Conservation (phyloP, 257 asterid species). For the Orobanche coerulescens region DNA sequence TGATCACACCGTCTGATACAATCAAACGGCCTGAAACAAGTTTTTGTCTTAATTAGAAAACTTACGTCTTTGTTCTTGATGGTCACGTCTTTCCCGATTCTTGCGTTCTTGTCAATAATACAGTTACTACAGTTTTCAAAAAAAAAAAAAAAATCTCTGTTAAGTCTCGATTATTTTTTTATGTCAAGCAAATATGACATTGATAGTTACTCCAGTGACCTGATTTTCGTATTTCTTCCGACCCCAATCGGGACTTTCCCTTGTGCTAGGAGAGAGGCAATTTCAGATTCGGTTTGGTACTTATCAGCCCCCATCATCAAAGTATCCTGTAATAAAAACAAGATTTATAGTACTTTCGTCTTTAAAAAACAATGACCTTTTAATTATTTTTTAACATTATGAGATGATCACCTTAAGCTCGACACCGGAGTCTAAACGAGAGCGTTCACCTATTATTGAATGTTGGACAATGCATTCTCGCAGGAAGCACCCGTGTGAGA, state of each 20-base stretch:
- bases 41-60: not conserved
- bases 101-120: constrained; percentile 87
- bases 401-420: constrained; percentile 65
- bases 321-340: constrained; percentile 44
- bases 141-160: not conserved
- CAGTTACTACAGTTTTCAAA: constrained; percentile 54
- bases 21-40: too few relatives aligned
- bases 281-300: constrained; percentile 90
- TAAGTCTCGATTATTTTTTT: not conserved
- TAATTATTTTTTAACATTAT: too few relatives aligned
- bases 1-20: too few relatives aligned
- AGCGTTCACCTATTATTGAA: constrained; percentile 88
- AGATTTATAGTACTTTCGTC: not conserved
- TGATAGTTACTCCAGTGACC: too few relatives aligned
- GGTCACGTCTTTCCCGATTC: constrained; percentile 73
- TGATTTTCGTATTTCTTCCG: constrained; percentile 76
- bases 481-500: constrained; percentile 94
- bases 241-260: constrained; percentile 86
- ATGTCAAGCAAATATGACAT: not conserved
- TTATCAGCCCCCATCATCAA: constrained; percentile 89
- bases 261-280: constrained; percentile 71
- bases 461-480: constrained; percentile 75
- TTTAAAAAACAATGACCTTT: too few relatives aligned
- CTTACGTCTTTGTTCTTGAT: constrained; percentile 88
- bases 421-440: constrained; percentile 85